These are phyloP conservation scores for Kuraishia ogatae DNA, from an alignment of 805 yeast genomes.

Conservation along the genomic window DNA sequence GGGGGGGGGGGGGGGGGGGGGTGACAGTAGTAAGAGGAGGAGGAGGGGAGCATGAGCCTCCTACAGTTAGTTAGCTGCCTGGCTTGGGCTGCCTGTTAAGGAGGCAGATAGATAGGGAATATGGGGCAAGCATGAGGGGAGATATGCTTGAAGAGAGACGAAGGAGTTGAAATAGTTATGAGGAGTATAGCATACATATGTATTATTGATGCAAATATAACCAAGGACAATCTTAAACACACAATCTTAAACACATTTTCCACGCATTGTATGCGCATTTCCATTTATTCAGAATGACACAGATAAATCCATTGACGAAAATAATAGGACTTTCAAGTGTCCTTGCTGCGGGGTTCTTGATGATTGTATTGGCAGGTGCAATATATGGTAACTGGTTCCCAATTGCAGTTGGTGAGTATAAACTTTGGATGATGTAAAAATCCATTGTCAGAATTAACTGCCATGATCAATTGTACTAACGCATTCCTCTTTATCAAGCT, in stretches of 20 bases:
- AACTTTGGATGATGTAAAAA: conserved; percentile 7
- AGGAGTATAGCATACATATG: too few relatives aligned
- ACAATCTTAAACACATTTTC: too few relatives aligned
- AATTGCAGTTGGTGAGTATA: conserved; percentile 50
- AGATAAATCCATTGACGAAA: conserved; percentile 58
- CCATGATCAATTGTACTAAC: neutral
- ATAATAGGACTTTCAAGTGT: conserved; percentile 71
- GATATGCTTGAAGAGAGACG: too few relatives aligned
- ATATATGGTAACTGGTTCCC: conserved; percentile 91
- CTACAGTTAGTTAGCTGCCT: too few relatives aligned
- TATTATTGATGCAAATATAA: too few relatives aligned
- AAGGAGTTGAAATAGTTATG: too few relatives aligned
- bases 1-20: too few relatives aligned
- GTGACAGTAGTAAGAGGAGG: too few relatives aligned
- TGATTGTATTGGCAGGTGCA: conserved; percentile 83
- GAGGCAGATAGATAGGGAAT: neutral
- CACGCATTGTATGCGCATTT: too few relatives aligned
- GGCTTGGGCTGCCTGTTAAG: neutral
- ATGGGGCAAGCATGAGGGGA: neutral
- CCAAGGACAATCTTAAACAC: too few relatives aligned
- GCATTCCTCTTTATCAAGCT: conserved; percentile 12
- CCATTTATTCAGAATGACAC: conserved; percentile 4
- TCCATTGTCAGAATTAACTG: neutral
- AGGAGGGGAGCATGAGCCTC: too few relatives aligned
- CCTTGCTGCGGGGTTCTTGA: conserved; percentile 81